These are phyloP conservation scores for Flaveria ramosissima DNA, from an alignment of 129 eudicot genomes.

Conservation along the genomic window DNA sequence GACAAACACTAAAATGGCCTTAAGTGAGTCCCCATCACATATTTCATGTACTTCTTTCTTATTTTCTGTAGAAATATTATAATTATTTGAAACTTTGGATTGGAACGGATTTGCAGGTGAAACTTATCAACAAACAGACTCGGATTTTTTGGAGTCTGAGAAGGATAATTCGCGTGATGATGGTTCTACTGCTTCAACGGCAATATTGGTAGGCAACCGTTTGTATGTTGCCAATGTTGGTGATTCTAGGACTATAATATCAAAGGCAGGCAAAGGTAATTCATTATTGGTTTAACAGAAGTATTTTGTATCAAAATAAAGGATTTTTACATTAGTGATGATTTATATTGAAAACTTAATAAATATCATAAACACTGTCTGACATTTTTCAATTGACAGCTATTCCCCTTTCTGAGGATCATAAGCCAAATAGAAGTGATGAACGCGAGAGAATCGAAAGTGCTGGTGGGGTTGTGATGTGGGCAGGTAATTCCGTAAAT, in stretches of 20 bases:
- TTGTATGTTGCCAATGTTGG: constrained; percentile 94
- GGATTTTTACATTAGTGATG: not conserved
- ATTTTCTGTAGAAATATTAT: not conserved
- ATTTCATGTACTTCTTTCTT: not conserved
- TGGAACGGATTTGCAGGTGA: constrained; percentile 50
- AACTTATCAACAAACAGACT: constrained; percentile 72
- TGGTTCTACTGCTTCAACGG: constrained; percentile 94
- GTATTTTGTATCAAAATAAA: not conserved
- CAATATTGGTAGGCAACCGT: constrained; percentile 79
- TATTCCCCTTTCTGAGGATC: constrained; percentile 85
- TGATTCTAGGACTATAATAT: constrained; percentile 82
- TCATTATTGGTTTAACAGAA: not conserved
- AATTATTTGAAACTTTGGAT: constrained; percentile 1
- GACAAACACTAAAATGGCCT: constrained; percentile 63
- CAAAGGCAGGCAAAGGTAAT: constrained; percentile 82
- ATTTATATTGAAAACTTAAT: not conserved
- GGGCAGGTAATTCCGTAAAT: constrained; percentile 64
- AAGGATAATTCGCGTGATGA: constrained; percentile 82
- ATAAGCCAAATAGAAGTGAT: constrained; percentile 84
- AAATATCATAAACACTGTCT: not conserved
- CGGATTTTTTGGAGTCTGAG: constrained; percentile 73
- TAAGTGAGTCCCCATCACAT: constrained; percentile 52
- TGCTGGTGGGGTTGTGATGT: constrained; percentile 95
- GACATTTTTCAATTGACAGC: constrained; percentile 46
- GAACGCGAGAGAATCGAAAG: constrained; percentile 86